phyloP scores from a whole-genome alignment of 202 grass and related monocot species.

The Digitaria exilis region DNA sequence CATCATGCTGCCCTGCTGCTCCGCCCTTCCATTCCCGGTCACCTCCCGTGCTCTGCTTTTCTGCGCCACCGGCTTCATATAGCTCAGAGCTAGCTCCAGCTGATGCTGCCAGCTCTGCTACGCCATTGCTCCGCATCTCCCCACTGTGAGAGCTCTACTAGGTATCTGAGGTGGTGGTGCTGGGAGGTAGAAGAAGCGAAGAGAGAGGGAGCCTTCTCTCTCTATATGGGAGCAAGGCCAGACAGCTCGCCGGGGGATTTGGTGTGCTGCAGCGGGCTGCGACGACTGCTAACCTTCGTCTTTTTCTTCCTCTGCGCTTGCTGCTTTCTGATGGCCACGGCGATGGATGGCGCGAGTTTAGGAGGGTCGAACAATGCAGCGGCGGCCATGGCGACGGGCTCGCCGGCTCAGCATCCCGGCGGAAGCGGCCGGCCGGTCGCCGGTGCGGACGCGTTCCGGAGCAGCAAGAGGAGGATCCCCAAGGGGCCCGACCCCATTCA shows the following conservation, averaged over 20 bases:
- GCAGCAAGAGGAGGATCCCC: slow-evolving; percentile 73
- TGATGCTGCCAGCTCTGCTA: background rate
- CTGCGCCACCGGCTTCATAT: slow-evolving; percentile 23
- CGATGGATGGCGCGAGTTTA: background rate
- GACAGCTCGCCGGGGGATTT: slow-evolving; percentile 40
- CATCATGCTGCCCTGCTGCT: slow-evolving; percentile 36
- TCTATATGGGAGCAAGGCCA: slow-evolving; percentile 52
- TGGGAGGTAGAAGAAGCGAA: background rate
- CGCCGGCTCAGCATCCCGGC: background rate
- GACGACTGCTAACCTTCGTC: background rate
- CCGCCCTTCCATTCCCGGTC: background rate
- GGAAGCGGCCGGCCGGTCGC: background rate
- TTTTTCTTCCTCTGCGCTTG: slow-evolving; percentile 31
- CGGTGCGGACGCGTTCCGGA: slow-evolving; percentile 38
- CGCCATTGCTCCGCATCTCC: background rate
- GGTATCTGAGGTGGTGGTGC: background rate
- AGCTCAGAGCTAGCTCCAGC: background rate
- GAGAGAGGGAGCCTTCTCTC: background rate
- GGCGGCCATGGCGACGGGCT: background rate
- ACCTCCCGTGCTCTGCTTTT: slow-evolving; percentile 36
- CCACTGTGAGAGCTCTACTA: background rate
- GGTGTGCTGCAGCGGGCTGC: slow-evolving; percentile 38
- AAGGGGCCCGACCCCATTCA: slow-evolving; percentile 81
- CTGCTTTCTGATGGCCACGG: slow-evolving; percentile 36
- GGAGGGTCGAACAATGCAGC: background rate